Conservation (phyloP, 169 alveolate species). For the Cryptosporidium meleagridis region DNA sequence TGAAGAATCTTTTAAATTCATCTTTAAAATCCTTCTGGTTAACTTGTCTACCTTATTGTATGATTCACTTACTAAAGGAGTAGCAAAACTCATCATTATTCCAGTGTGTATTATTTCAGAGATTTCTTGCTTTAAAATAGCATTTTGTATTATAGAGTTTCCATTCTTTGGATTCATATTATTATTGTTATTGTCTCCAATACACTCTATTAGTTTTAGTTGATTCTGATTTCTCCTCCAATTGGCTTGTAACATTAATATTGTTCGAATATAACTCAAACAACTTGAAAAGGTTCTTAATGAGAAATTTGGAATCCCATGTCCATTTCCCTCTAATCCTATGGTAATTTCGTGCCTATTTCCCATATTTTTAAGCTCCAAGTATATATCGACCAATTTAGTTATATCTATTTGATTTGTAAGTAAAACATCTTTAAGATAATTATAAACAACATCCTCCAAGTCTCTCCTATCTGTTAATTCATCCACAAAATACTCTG, state of each 20-base stretch:
- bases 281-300: conserved; percentile 73
- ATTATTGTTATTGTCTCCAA: not conserved
- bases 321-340: conserved; percentile 70
- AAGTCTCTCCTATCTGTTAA: conserved; percentile 74
- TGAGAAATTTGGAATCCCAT: conserved; percentile 72
- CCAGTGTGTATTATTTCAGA: conserved; percentile 70
- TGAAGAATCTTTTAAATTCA: not conserved
- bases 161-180: conserved; percentile 7
- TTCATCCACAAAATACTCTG: conserved; percentile 96
- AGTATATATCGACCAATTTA: conserved; percentile 22
- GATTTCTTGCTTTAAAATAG: conserved; percentile 3
- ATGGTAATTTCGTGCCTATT: conserved; percentile 33
- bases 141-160: conserved; percentile 13
- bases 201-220: not conserved
- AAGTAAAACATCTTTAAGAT: conserved; percentile 51
- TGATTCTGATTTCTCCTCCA: conserved; percentile 45
- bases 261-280: conserved; percentile 18
- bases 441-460: conserved; percentile 73
- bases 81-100: conserved; percentile 80
- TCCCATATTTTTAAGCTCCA: conserved; percentile 18
- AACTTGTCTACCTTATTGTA: conserved; percentile 19
- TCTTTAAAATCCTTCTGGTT: conserved; percentile 4
- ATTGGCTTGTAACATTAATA: not conserved
- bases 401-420: conserved; percentile 36
- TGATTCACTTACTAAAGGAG: conserved; percentile 74